A percentile compares a stretch with the other conserved stretches of the same genome.
These are phyloP conservation scores for Trypanosoma caninum DNA, from an alignment of 208 protist genomes.

Conservation along the genomic window DNA sequence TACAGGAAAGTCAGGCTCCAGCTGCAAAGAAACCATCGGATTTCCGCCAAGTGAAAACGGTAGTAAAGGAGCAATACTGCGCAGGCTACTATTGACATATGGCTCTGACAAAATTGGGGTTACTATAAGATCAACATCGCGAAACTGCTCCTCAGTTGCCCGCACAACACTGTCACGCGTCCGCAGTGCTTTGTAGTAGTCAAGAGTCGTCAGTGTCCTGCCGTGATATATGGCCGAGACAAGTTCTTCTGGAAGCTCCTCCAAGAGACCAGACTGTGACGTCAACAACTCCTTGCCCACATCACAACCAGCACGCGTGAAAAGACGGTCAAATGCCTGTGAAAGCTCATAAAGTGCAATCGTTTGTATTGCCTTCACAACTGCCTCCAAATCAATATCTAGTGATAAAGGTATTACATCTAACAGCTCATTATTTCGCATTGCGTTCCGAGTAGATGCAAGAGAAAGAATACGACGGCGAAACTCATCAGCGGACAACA, in stretches of 20 bases:
- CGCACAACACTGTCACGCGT: conserved; percentile 78
- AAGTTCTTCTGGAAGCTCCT: conserved; percentile 62
- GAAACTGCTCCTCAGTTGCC: conserved; percentile 78
- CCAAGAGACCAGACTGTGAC: conserved; percentile 36
- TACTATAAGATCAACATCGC: conserved; percentile 80
- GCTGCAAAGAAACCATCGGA: conserved; percentile 77
- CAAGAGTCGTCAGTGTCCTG: conserved; percentile 37
- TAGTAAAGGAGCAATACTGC: conserved; percentile 56
- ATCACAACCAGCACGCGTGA: conserved; percentile 6
- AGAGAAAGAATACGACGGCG: conserved; percentile 56
- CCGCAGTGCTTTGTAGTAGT: conserved; percentile 75
- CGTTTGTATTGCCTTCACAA: conserved; percentile 53
- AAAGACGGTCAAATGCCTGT: conserved; percentile 53
- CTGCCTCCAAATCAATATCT: conserved; percentile 69
- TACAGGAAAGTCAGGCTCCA: conserved; percentile 61
- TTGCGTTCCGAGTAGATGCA: conserved; percentile 54
- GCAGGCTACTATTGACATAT: conserved; percentile 62
- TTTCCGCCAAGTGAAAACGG: conserved; percentile 83
- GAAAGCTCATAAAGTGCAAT: conserved; percentile 76
- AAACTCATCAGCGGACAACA: conserved; percentile 62
- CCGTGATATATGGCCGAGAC: conserved; percentile 53
- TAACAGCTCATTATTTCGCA: conserved; percentile 64
- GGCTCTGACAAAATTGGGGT: conserved; percentile 72
- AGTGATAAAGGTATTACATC: conserved; percentile 82
- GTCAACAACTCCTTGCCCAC: not conserved